phyloP scores from a whole-genome alignment of 2,329 filamentous ascomycete genomes.

The Ilyonectria mors-panacis region DNA sequence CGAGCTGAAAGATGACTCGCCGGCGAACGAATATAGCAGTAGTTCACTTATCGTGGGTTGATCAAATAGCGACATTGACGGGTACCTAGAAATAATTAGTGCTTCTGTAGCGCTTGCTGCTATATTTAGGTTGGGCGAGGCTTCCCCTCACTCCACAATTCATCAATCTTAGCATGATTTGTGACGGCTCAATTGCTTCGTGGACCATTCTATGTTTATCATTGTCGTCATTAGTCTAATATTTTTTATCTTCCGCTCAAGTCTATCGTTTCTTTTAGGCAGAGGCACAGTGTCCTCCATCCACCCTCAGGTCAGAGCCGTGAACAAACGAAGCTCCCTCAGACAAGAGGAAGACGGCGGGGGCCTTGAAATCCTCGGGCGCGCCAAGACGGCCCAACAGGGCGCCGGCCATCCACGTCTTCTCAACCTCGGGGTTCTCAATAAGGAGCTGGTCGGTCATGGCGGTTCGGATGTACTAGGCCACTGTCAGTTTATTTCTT shows the following conservation, averaged over 20 bases:
- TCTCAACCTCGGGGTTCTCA: conserved; percentile 64
- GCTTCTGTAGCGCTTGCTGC: neutral
- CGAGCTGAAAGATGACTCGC: neutral
- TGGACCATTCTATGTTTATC: conserved; percentile 8
- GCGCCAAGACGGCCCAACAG: conserved; percentile 68
- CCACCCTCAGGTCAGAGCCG: conserved; percentile 68
- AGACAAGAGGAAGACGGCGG: conserved; percentile 70
- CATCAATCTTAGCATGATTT: neutral
- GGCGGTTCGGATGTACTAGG: conserved; percentile 62
- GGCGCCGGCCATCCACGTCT: conserved; percentile 67
- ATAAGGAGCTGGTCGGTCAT: conserved; percentile 62
- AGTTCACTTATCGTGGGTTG: neutral
- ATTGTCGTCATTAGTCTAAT: conserved; percentile 23
- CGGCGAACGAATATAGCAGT: neutral
- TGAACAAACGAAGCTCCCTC: conserved; percentile 72
- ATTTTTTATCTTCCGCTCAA: neutral
- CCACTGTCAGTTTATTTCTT: neutral
- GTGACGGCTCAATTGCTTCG: neutral
- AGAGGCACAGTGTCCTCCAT: conserved; percentile 68
- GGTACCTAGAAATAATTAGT: neutral
- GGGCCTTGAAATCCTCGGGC: conserved; percentile 71
- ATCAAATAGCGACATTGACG: neutral
- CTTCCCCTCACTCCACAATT: neutral
- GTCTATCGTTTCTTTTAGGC: conserved; percentile 36
- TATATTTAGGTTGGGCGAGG: neutral